Percentiles rank a stretch among this genome's conserved stretches.
Conservation (phyloP, 73 alveolate species). For the Blepharisma stoltei region DNA sequence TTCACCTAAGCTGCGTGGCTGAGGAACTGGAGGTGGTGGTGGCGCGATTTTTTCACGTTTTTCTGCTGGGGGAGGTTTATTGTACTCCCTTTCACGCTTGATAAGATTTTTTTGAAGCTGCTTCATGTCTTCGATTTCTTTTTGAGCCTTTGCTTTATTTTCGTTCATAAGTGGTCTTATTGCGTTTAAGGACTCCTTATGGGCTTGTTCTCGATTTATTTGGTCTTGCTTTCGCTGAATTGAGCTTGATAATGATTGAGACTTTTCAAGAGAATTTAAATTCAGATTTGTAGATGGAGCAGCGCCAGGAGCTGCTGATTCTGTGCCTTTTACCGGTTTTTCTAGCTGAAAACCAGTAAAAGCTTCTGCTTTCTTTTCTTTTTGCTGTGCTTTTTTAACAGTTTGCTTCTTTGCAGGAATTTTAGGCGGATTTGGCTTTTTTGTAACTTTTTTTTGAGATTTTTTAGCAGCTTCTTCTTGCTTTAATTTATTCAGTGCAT, state of each 20-base stretch:
- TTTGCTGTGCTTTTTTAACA: not conserved
- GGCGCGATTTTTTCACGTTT: not conserved
- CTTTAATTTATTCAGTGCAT: not conserved
- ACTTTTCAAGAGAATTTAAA: not conserved
- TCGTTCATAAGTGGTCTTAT: not conserved
- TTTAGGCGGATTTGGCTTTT: not conserved
- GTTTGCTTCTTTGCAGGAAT: not conserved
- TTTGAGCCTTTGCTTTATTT: not conserved
- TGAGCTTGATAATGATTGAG: not conserved
- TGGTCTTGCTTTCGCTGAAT: not conserved
- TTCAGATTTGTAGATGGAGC: not conserved
- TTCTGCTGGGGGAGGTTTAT: not conserved
- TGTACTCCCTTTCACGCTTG: not conserved
- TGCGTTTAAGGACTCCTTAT: not conserved
- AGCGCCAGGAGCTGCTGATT: not conserved
- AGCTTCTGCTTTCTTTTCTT: not conserved
- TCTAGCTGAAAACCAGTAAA: not conserved
- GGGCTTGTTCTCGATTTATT: not conserved
- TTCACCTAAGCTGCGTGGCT: not conserved
- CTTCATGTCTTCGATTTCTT: constrained; percentile 2
- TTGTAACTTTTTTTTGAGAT: not conserved
- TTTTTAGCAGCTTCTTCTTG: constrained; percentile 22
- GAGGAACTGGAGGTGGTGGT: constrained; percentile 1
- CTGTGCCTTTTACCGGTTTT: constrained; percentile 9
- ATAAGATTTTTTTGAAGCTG: constrained; percentile 16